Conservation (phyloP, 768 basidiomycete genomes). For the Harrya chromipes region DNA sequence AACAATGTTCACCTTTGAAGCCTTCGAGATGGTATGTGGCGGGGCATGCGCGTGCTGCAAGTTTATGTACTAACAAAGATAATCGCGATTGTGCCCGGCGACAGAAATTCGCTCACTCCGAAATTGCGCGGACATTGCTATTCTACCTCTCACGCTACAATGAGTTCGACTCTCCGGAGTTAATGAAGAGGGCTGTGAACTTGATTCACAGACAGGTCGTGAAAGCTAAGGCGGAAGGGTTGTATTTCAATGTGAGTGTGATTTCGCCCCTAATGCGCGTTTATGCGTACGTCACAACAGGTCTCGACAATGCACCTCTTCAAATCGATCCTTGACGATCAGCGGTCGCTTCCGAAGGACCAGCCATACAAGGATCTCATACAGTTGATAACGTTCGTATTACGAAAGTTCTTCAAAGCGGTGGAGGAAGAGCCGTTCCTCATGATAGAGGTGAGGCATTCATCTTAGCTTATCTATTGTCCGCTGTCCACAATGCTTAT, state of each 20-base stretch:
- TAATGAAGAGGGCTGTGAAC: constrained; percentile 87
- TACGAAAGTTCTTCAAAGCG: constrained; percentile 93
- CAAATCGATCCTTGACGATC: constrained; percentile 79
- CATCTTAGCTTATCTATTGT: constrained; percentile 23
- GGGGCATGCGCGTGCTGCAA: constrained; percentile 14
- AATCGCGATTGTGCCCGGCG: constrained; percentile 16
- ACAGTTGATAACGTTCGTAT: constrained; percentile 78
- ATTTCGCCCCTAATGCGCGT: constrained; percentile 1
- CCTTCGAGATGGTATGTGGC: constrained; percentile 76
- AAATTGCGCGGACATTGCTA: constrained; percentile 81
- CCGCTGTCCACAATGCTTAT: constrained; percentile 20
- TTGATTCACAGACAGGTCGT: constrained; percentile 91
- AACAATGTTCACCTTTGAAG: constrained; percentile 88
- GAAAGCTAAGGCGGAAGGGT: constrained; percentile 85
- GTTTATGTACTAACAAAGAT: constrained; percentile 17
- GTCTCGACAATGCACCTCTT: constrained; percentile 88
- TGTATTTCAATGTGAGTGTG: constrained; percentile 85
- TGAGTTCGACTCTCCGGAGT: constrained; percentile 70
- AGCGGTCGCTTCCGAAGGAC: constrained; percentile 73
- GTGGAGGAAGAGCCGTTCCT: constrained; percentile 82
- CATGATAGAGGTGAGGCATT: constrained; percentile 72
- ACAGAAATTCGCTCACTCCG: constrained; percentile 87
- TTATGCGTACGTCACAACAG: constrained; percentile 42
- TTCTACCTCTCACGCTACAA: constrained; percentile 80
- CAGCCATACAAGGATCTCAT: constrained; percentile 81